Evolutionary conservation across 805 yeast genomes (phyloP), one percentile per base, ranked within the genome.

Genomic region (Blastobotrys chiropterorum): DNA sequence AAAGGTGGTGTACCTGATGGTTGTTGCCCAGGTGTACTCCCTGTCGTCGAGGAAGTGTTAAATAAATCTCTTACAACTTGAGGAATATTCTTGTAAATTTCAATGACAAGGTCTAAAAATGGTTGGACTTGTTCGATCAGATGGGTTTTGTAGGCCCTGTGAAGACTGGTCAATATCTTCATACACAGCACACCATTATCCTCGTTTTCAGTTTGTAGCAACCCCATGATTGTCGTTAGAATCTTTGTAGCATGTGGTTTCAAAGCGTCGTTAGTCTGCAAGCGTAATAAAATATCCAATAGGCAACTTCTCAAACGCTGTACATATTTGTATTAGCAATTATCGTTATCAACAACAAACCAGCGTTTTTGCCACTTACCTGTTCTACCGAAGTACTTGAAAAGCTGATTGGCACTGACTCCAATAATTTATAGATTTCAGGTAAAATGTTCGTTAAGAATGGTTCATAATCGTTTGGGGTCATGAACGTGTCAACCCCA

Each of bases 121-220:
- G 84, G 82, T 55, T 79, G 83, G 2, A 92, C 96, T 58, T 83
- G 82, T 15, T 81, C 90, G 15, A 77, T 72, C 49, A 90, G 70
- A 20, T 74, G 72, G 13, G 76, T 64, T 70, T 88, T 92, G 71
- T 86, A 92, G 1, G 90, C 80, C 66, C 94, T 86, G 71, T 90
- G 96, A 46, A 92, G 71, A 30, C 85, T 79, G 15, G 97, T 88
- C 47, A 90, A 76, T 51, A 89, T 83, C 64, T 88, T 90, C 85
- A 94, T 82, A 66, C 95, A 85, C 48, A 89, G 74, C 0, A 90
- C 88, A 48, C 98, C 98, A 66, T 94, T 94, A 55, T 90, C 97
- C 67, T 95, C 99, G 65, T 94, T 94, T 63, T 95, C 99, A 14
- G 71, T 74, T 16, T 78, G 80, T 53, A 92, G 72, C 13, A 85